A percentile compares a stretch with the other conserved stretches of the same genome.
Conservation (phyloP, 192 early-diverging fungal species). For the Backusella circina region DNA sequence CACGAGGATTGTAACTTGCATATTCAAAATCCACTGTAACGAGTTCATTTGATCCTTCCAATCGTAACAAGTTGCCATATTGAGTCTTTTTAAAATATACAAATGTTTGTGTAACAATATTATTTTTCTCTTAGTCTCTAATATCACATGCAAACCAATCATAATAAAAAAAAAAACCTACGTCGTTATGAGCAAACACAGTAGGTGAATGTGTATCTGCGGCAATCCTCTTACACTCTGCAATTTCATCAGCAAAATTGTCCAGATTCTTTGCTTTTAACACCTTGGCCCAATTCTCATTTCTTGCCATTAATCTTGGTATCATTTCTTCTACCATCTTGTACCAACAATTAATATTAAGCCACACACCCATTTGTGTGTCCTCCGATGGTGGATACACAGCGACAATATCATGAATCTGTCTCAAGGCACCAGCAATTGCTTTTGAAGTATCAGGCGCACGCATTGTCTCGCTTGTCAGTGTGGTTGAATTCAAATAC, state of each 20-base stretch:
- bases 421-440: conserved; percentile 68
- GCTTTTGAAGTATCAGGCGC: conserved; percentile 56
- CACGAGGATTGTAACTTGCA: conserved; percentile 72
- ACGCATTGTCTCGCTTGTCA: conserved; percentile 67
- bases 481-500: conserved; percentile 69
- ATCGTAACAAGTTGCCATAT: conserved; percentile 81
- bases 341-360: conserved; percentile 62
- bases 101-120: not conserved
- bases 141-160: not conserved
- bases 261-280: conserved; percentile 35
- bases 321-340: conserved; percentile 21
- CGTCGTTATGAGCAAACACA: conserved; percentile 87
- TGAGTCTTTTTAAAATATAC: conserved; percentile 50
- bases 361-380: conserved; percentile 55
- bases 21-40: conserved; percentile 82
- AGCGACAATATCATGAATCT: conserved; percentile 66
- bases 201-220: conserved; percentile 48
- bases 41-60: conserved; percentile 53
- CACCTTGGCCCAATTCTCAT: not conserved
- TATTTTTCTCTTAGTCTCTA: not conserved
- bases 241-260: conserved; percentile 48
- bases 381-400: conserved; percentile 51
- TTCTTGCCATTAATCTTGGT: conserved; percentile 7
- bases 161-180: conserved; percentile 29
- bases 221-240: conserved; percentile 38